Conservation (phyloP, 768 basidiomycete genomes). For the Podaxis sp. region DNA sequence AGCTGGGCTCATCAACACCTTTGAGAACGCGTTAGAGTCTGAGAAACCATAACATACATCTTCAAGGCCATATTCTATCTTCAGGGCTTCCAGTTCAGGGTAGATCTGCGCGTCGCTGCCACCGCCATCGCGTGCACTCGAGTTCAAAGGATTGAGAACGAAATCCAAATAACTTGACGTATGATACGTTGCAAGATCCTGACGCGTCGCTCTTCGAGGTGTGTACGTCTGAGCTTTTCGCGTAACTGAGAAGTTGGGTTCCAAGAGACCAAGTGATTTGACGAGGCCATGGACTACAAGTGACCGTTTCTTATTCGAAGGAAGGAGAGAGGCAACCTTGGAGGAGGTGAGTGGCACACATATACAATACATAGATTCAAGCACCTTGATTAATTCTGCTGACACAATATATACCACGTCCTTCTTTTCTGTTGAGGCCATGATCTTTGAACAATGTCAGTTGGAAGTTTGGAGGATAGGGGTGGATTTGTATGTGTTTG, state of each 20-base stretch:
- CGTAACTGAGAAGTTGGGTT: constrained; percentile 22
- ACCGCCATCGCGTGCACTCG: constrained; percentile 15
- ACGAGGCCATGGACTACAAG: constrained; percentile 64
- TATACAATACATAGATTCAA: background rate
- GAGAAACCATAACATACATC: constrained; percentile 24
- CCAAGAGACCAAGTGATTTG: constrained; percentile 48
- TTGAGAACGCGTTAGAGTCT: background rate
- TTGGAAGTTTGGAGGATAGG: background rate
- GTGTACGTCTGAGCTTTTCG: constrained; percentile 44
- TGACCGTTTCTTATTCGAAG: constrained; percentile 68
- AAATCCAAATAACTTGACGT: constrained; percentile 67
- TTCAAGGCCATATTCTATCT: constrained; percentile 49
- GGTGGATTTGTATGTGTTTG: background rate
- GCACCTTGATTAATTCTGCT: constrained; percentile 53
- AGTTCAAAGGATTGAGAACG: constrained; percentile 39
- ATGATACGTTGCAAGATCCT: constrained; percentile 68
- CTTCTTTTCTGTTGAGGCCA: background rate
- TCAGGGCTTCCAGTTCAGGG: constrained; percentile 2
- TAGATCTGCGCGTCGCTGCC: background rate
- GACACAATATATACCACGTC: constrained; percentile 53
- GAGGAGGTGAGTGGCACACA: background rate
- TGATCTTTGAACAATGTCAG: background rate
- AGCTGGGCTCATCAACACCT: constrained; percentile 3
- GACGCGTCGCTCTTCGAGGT: constrained; percentile 50
- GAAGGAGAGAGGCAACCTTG: constrained; percentile 51